Evolutionary conservation across 192 early-diverging fungal genomes (phyloP), one percentile per base, ranked within the genome.

Genomic region (Pilobolus umbonatus): DNA sequence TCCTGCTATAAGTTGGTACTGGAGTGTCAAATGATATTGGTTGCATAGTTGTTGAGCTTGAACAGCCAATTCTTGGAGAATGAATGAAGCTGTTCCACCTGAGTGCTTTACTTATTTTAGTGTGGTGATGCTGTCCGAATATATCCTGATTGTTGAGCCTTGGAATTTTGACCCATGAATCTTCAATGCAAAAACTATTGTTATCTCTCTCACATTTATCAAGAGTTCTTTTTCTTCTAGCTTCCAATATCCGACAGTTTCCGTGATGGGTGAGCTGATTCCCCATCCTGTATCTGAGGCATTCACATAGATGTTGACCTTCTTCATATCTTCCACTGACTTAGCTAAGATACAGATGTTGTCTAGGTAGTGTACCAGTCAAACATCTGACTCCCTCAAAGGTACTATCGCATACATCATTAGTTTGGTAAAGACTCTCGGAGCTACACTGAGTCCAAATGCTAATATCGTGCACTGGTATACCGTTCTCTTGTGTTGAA

Each of bases 61-160:
- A 0, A 62, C 26, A 5, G 61, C 61, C 8, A 62, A 32, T 3
- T 45, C 42, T 32, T 55, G 61, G 15, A 55, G 11, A 10, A 42
- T 3, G n/a, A 45, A 4, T 15, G 61, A 62, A 5, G 51, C 42
- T n/a, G 51, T 55, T 6, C 51, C 53, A 14, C 61, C 52, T 19
- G 61, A 25, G 1, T 48, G 24, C 4, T 21, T 55, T n/a, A 28
- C 31, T 17, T 62, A 62, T 55, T 62, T 62, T 12, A 62, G 21
- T 15, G 42, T 43, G 5, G 60, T 53, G 0, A 30, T 52, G 39
- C 46, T 53, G 60, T 61, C 49, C 47, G 42, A 28, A 26, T 34
- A 49, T 7, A 49, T 49, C 26, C 31, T 28, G 5, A 49, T 10
- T 10, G 9, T n/a, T n/a, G n/a, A n/a, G n/a, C n/a, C n/a, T n/a